Evolutionary conservation across 805 yeast species (phyloP).

Genomic region (Starmerella geochares): DNA sequence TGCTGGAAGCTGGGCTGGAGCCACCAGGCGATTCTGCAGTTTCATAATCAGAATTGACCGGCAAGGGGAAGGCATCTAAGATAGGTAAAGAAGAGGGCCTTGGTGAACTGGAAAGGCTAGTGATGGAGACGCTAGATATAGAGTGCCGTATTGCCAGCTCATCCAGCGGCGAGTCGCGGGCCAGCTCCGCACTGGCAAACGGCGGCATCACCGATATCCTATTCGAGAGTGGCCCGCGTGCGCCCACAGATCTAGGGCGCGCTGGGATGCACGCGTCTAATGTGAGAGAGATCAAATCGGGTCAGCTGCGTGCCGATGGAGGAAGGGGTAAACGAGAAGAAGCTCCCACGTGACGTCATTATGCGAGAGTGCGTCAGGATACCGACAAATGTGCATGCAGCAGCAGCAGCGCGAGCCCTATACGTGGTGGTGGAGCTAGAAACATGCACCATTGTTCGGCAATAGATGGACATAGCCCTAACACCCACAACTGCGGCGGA

Average conservation of each 20-base stretch:
- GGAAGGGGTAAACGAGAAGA: not conserved
- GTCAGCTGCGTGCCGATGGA: not conserved
- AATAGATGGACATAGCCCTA: not conserved
- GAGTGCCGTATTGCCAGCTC: slow-evolving; percentile 10
- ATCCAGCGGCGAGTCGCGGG: slow-evolving; percentile 13
- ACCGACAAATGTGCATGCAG: slow-evolving; percentile 1
- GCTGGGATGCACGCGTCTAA: not conserved
- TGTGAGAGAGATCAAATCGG: not conserved
- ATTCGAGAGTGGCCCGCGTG: not conserved
- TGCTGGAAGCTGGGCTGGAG: not conserved
- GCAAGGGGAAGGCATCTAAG: slow-evolving; percentile 22
- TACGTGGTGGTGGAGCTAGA: no score
- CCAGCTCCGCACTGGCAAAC: slow-evolving; percentile 7
- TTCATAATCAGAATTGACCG: not conserved
- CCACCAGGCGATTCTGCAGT: not conserved
- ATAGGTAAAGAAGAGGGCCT: slow-evolving; percentile 8
- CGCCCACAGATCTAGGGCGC: not conserved
- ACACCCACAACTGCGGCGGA: no score
- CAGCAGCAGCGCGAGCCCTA: no score
- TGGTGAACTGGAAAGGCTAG: not conserved
- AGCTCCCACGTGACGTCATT: slow-evolving; percentile 1
- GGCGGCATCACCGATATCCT: not conserved
- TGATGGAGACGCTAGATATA: slow-evolving; percentile 3
- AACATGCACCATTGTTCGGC: no score
- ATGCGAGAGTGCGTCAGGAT: not conserved